phyloP scores from a whole-genome alignment of 495 filamentous ascomycete species.

The Tuber melanosporum region DNA sequence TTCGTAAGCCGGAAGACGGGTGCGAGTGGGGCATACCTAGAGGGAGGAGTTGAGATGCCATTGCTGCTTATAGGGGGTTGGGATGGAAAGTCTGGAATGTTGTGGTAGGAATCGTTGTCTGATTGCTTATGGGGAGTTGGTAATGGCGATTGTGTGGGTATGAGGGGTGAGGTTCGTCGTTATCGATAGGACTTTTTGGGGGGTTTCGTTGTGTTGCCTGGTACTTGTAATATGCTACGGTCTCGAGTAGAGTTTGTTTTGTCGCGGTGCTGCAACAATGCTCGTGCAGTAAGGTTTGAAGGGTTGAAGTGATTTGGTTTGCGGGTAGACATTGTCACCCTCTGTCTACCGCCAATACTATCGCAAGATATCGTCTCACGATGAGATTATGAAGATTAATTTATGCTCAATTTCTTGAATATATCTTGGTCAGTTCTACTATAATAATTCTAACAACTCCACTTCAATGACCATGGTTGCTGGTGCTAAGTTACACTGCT shows the following conservation, averaged over 20 bases:
- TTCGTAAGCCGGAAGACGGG: conserved; percentile 12
- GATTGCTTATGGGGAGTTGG: not conserved
- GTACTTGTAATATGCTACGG: not conserved
- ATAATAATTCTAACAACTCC: not conserved
- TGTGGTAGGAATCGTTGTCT: not conserved
- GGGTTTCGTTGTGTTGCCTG: not conserved
- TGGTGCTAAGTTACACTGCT: conserved; percentile 3
- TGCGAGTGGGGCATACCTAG: conserved; percentile 51
- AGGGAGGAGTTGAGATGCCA: conserved; percentile 76
- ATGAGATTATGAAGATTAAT: not conserved
- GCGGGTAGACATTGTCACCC: not conserved
- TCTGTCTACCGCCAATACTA: not conserved
- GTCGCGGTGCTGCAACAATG: not conserved
- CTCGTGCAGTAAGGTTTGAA: not conserved
- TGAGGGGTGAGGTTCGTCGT: not conserved
- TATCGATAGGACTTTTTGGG: not conserved
- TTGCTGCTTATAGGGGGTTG: conserved; percentile 39
- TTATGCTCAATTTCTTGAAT: not conserved
- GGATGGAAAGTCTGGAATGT: not conserved
- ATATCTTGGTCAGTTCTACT: not conserved
- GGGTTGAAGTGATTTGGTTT: not conserved
- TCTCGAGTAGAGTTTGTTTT: not conserved
- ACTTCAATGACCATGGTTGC: not conserved
- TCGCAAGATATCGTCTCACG: not conserved
- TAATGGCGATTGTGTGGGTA: not conserved